These are phyloP conservation scores for Coemansia sp. DNA, from an alignment of 192 early-diverging fungal species.

Conservation along the genomic window DNA sequence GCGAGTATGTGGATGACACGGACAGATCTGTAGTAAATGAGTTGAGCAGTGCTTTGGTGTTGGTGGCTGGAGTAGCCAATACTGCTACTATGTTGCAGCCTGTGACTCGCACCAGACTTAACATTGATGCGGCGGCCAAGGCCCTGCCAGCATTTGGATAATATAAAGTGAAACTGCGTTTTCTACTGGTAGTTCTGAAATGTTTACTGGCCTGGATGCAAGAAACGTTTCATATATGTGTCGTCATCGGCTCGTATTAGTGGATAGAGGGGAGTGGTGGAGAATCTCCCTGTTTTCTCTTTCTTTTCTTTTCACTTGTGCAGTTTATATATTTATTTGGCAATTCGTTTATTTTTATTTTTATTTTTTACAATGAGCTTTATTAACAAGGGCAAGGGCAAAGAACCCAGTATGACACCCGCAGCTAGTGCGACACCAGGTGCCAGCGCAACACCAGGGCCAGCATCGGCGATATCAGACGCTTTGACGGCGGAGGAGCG, in stretches of 20 bases:
- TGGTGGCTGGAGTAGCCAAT: not conserved
- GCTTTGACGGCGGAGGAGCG: conserved; percentile 48
- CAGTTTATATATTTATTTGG: not conserved
- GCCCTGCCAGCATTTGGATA: conserved; percentile 27
- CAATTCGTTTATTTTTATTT: not conserved
- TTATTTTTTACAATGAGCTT: not conserved
- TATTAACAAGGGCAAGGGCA: conserved; percentile 22
- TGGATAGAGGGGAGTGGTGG: not conserved
- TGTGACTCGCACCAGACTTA: conserved; percentile 28
- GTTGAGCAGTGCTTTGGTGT: conserved; percentile 18
- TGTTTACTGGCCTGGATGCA: not conserved
- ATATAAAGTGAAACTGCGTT: not conserved
- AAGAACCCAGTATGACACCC: conserved; percentile 24
- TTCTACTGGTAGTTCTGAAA: not conserved
- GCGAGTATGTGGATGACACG: conserved; percentile 31
- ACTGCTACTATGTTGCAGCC: not conserved
- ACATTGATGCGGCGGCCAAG: conserved; percentile 24
- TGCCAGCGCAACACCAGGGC: not conserved
- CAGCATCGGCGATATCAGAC: conserved; percentile 17
- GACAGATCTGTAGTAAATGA: conserved; percentile 20
- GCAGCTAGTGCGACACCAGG: conserved; percentile 1
- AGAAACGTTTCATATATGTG: not conserved
- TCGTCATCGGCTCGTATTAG: conserved; percentile 10
- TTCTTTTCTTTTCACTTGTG: not conserved
- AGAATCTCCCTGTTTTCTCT: not conserved